Evolutionary conservation across 1,284 basidiomycete genomes (phyloP), one percentile per base, ranked within the genome.

Genomic region (Anthracocystis panici-leucophaei): DNA sequence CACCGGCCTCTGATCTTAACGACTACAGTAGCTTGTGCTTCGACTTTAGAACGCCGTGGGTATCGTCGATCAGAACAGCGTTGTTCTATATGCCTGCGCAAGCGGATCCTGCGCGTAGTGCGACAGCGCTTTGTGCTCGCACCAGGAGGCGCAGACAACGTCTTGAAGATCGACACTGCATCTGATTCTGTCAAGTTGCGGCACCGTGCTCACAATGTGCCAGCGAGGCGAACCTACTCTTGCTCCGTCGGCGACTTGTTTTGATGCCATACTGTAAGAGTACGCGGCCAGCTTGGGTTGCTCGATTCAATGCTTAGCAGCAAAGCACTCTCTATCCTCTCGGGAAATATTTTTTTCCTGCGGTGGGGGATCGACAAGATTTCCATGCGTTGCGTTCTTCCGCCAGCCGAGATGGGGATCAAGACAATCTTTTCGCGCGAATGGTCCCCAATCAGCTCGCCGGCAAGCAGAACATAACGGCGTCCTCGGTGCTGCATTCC

Each of bases 101-200:
- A 16, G 27, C n/a, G n/a, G n/a, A n/a, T n/a, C n/a, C 7, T 27
- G 27, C 27, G 27, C 27, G 27, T 27, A 7, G 7, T 14, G 35
- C 35, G 12, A 38, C 35, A 14, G 35, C 35, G 35, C 35, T 38
- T 38, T 38, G 35, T 14, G 35, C 35, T 38, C 35, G 14, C 11
- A 5, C 1, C 35, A 38, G 35, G 35, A 38, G 35, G 14, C 35
- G 35, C 35, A 14, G 5, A 14, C 35, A 16, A 38, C 35, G 14
- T 38, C 35, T 38, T 16, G 35, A 48, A 20, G 63, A 65, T 65
- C 63, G 63, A 65, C 57, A 52, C 57, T 65, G 63, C 63, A 65
- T 58, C 23, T 46, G 41, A 11, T 31, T 31, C 18, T 48, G 9
- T 48, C 5, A 9, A 10, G 11, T 44, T 49, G 62, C 50, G 49